Percentiles rank a stretch among this genome's conserved stretches.
Conservation (phyloP, 768 basidiomycete species). For the Leccinum variicolor region DNA sequence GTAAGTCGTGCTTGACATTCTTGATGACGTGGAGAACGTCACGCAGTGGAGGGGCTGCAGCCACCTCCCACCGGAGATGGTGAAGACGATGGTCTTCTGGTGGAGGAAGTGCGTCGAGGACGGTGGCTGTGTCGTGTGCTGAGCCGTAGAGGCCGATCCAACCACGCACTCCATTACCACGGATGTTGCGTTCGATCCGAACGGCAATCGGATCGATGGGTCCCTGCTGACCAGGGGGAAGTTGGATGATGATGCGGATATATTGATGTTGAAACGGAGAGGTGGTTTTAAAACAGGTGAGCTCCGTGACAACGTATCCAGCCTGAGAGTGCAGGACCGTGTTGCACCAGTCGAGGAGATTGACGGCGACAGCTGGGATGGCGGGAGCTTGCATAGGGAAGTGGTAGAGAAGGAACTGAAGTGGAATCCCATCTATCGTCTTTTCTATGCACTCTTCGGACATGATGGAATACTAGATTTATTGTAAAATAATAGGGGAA, state of each 20-base stretch:
- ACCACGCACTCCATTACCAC: background rate
- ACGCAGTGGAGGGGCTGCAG: background rate
- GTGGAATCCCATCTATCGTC: background rate
- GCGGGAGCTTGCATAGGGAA: background rate
- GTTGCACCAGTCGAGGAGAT: background rate
- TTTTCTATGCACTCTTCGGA: background rate
- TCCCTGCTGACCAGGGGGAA: background rate
- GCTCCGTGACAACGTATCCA: background rate
- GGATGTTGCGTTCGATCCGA: background rate
- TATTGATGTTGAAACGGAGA: background rate
- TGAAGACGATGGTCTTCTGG: background rate
- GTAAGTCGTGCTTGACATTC: accelerated
- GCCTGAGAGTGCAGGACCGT: background rate
- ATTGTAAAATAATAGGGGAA: background rate
- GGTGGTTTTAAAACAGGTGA: background rate
- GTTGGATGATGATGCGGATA: background rate
- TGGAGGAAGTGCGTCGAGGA: background rate
- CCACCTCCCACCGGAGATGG: background rate
- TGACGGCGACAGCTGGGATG: background rate
- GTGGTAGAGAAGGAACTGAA: background rate
- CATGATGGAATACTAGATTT: background rate
- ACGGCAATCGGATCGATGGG: too few species aligned
- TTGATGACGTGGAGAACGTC: background rate
- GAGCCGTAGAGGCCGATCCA: background rate
- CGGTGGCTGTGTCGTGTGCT: background rate